phyloP scores from a whole-genome alignment of 2,329 filamentous ascomycete genomes.

The Calonectria montana region DNA sequence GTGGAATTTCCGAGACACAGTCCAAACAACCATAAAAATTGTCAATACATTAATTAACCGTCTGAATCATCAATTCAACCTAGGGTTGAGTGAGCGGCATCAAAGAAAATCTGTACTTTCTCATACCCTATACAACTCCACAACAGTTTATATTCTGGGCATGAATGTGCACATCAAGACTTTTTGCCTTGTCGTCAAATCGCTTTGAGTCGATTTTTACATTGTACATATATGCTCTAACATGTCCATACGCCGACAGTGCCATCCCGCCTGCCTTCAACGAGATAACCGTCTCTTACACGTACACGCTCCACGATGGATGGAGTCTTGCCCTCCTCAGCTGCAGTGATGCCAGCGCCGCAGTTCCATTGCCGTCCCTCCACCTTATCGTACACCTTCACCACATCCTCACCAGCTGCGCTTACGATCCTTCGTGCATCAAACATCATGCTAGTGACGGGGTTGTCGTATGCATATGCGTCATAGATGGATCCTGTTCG shows the following conservation, averaged over 20 bases:
- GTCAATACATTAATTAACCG: too few species aligned
- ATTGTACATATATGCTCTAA: slow-evolving; percentile 47
- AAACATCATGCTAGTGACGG: slow-evolving; percentile 97
- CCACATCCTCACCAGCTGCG: slow-evolving; percentile 90
- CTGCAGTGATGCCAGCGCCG: slow-evolving; percentile 80
- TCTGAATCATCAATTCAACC: not conserved
- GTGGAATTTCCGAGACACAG: too few species aligned
- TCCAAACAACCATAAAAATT: too few species aligned
- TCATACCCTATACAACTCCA: not conserved
- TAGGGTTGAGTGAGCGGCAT: not conserved
- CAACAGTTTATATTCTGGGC: not conserved
- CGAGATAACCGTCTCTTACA: slow-evolving; percentile 92
- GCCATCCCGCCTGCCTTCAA: slow-evolving; percentile 90
- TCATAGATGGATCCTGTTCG: slow-evolving; percentile 95
- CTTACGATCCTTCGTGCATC: slow-evolving; percentile 89
- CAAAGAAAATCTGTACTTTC: not conserved
- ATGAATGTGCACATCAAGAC: slow-evolving; percentile 7
- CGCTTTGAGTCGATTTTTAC: slow-evolving; percentile 40
- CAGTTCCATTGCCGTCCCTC: slow-evolving; percentile 98
- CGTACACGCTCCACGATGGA: slow-evolving; percentile 85
- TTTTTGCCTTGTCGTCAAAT: slow-evolving; percentile 17
- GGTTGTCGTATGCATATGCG: slow-evolving; percentile 93
- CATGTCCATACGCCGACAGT: slow-evolving; percentile 93
- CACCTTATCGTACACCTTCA: slow-evolving; percentile 98
- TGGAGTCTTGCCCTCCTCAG: slow-evolving; percentile 72